Evolutionary conservation across 306 rosid species (phyloP).

Genomic region (Begonia loranthoides): DNA sequence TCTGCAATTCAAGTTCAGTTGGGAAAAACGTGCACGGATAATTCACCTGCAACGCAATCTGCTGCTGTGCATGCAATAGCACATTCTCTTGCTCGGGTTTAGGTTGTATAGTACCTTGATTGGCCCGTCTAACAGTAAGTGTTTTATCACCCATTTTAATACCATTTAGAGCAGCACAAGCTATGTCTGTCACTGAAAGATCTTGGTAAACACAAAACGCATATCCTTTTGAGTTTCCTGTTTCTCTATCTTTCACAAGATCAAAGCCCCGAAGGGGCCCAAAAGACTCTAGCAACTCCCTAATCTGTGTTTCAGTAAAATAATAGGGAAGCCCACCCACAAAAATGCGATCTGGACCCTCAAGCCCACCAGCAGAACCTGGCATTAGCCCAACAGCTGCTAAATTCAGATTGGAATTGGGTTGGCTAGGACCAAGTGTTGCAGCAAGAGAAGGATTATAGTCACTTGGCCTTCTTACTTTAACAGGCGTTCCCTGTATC

Average conservation of each 20-base stretch:
- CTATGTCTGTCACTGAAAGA: slow-evolving; percentile 85
- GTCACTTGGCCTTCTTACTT: slow-evolving; percentile 91
- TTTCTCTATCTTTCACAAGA: slow-evolving; percentile 84
- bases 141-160: slow-evolving; percentile 96
- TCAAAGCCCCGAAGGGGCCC: slow-evolving; percentile 90
- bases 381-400: slow-evolving; percentile 76
- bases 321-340: slow-evolving; percentile 89
- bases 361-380: slow-evolving; percentile 78
- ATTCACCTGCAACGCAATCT: slow-evolving; percentile 77
- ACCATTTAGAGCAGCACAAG: slow-evolving; percentile 91
- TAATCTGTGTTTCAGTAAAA: slow-evolving; percentile 79
- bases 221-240: slow-evolving; percentile 86
- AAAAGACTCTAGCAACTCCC: slow-evolving; percentile 84
- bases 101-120: slow-evolving; percentile 79
- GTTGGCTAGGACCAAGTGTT: slow-evolving; percentile 92
- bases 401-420: slow-evolving; percentile 68
- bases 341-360: slow-evolving; percentile 89
- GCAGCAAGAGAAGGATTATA: slow-evolving; percentile 91
- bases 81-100: slow-evolving; percentile 89
- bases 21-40: not conserved
- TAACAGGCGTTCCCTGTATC: slow-evolving; percentile 79
- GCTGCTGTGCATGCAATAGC: slow-evolving; percentile 82
- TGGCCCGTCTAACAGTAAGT: slow-evolving; percentile 86
- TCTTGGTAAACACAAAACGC: slow-evolving; percentile 97
- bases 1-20: no score